Conservation (phyloP, 2,329 filamentous ascomycete genomes). For the Cadophora malorum region DNA sequence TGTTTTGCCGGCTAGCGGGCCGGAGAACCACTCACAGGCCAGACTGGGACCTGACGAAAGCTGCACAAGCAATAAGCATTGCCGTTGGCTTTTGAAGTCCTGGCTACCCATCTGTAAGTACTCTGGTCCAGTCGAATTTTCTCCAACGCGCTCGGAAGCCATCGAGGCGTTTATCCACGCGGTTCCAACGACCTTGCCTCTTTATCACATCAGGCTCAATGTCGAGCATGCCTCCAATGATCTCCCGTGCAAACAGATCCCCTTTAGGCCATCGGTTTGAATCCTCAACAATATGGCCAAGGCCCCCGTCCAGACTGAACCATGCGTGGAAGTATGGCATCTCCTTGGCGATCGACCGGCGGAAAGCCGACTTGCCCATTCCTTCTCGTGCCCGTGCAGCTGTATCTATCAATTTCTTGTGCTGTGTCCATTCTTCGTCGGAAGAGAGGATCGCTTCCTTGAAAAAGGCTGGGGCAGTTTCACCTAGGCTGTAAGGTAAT, state of each 20-base stretch:
- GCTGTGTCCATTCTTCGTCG: slow-evolving; percentile 95
- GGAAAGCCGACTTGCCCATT: slow-evolving; percentile 81
- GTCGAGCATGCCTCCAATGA: slow-evolving; percentile 92
- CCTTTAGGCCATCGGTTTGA: slow-evolving; percentile 83
- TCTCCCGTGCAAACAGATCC: slow-evolving; percentile 90
- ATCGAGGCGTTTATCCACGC: slow-evolving; percentile 68
- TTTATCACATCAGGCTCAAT: slow-evolving; percentile 82
- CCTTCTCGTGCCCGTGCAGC: slow-evolving; percentile 68
- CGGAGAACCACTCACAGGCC: neutral
- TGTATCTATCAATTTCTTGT: slow-evolving; percentile 94
- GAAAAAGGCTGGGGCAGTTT: slow-evolving; percentile 93
- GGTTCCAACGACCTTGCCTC: slow-evolving; percentile 85
- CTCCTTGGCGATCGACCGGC: slow-evolving; percentile 84
- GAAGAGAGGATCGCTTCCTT: slow-evolving; percentile 87
- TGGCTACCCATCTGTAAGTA: slow-evolving; percentile 50
- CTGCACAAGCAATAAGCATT: neutral
- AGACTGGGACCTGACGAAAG: neutral
- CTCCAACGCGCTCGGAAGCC: slow-evolving; percentile 85
- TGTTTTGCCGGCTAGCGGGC: neutral
- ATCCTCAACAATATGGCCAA: slow-evolving; percentile 94
- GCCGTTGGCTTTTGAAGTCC: neutral
- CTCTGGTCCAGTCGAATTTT: slow-evolving; percentile 87
- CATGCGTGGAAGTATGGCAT: slow-evolving; percentile 99
- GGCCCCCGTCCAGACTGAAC: slow-evolving; percentile 89
- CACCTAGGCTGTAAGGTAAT: slow-evolving; percentile 88